Conservation (phyloP, 805 yeast genomes). For the Yamadazyma endophytica region DNA sequence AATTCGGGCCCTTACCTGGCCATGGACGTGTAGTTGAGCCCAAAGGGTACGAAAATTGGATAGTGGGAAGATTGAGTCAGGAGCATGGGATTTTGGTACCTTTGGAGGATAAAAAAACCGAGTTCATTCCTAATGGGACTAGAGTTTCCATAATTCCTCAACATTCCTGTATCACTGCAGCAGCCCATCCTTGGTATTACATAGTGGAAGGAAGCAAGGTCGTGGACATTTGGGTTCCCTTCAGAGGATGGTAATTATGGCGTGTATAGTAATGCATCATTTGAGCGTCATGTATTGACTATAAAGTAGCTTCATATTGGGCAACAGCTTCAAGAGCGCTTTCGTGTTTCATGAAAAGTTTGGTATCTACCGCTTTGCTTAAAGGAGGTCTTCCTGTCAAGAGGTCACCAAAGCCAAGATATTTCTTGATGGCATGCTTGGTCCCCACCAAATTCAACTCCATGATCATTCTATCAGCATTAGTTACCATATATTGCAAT, state of each 20-base stretch:
- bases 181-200: slow-evolving; percentile 54
- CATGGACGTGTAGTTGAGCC: slow-evolving; percentile 47
- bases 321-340: slow-evolving; percentile 10
- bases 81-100: slow-evolving; percentile 77
- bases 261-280: too few species aligned
- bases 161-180: slow-evolving; percentile 71
- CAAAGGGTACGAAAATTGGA: slow-evolving; percentile 50
- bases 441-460: slow-evolving; percentile 29
- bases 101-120: slow-evolving; percentile 18
- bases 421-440: slow-evolving; percentile 17
- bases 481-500: slow-evolving; percentile 17
- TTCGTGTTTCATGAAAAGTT: slow-evolving; percentile 11
- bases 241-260: slow-evolving; percentile 16
- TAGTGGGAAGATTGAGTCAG: slow-evolving; percentile 65
- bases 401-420: slow-evolving; percentile 20
- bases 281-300: slow-evolving; percentile 1
- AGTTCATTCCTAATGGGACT: slow-evolving; percentile 50
- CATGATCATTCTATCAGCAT: slow-evolving; percentile 21
- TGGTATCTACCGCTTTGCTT: slow-evolving; percentile 6
- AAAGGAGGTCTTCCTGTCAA: slow-evolving; percentile 29
- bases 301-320: slow-evolving; percentile 11
- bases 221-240: slow-evolving; percentile 63
- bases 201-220: slow-evolving; percentile 44
- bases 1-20: slow-evolving; percentile 57
- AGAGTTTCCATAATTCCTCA: slow-evolving; percentile 58